Evolutionary conservation across 1,139 yeast species (phyloP).

Genomic region (Saccharomyces hybrid): DNA sequence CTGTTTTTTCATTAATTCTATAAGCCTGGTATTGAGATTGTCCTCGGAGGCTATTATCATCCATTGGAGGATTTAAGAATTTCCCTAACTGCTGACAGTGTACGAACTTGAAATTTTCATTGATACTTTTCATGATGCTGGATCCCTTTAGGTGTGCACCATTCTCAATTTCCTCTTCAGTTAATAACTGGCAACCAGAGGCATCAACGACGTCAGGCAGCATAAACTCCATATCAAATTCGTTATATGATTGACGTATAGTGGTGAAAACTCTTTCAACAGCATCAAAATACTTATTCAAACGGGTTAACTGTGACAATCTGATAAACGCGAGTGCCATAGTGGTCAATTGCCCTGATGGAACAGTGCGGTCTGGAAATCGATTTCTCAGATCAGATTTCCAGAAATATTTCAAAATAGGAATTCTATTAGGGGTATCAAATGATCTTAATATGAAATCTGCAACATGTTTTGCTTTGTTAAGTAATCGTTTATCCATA

Average conservation of each 20-base stretch:
- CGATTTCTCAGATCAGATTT: constrained; percentile 40
- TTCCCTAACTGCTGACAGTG: constrained; percentile 25
- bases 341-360: constrained; percentile 63
- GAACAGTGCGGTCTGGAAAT: constrained; percentile 41
- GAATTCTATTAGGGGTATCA: constrained; percentile 62
- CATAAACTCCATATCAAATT: constrained; percentile 35
- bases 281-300: constrained; percentile 41
- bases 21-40: constrained; percentile 9
- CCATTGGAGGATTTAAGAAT: not conserved
- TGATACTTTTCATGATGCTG: constrained; percentile 31
- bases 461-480: constrained; percentile 57
- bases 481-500: constrained; percentile 44
- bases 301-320: constrained; percentile 58
- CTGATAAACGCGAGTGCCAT: constrained; percentile 63
- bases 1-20: not conserved
- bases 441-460: constrained; percentile 60
- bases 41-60: not conserved
- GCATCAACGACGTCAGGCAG: constrained; percentile 41
- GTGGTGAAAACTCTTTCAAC: constrained; percentile 39
- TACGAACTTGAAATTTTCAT: constrained; percentile 23
- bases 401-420: constrained; percentile 56
- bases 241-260: constrained; percentile 32
- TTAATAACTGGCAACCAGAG: constrained; percentile 40
- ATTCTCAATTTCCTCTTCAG: constrained; percentile 24
- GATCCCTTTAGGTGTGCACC: constrained; percentile 30